Conservation (phyloP, 495 filamentous ascomycete genomes). For the Penicillium goetzii region DNA sequence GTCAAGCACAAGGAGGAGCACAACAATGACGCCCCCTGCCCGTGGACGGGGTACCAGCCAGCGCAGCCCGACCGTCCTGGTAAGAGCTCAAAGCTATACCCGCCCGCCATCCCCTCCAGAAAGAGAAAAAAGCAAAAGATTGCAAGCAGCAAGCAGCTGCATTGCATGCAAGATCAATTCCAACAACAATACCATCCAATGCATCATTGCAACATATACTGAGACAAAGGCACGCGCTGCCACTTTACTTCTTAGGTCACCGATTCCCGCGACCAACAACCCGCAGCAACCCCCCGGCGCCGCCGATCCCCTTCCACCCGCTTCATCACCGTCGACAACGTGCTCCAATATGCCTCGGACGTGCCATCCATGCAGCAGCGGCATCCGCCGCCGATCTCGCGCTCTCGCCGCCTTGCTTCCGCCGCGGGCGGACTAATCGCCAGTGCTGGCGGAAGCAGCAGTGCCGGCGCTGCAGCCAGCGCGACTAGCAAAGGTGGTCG, state of each 20-base stretch:
- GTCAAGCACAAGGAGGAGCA: neutral
- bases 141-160: slow-evolving; percentile 17
- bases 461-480: slow-evolving; percentile 22
- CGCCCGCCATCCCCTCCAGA: neutral
- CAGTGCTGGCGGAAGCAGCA: slow-evolving; percentile 22
- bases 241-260: slow-evolving; percentile 51
- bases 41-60: slow-evolving; percentile 49
- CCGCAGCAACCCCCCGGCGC: slow-evolving; percentile 37
- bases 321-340: slow-evolving; percentile 93
- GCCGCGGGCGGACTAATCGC: slow-evolving; percentile 42
- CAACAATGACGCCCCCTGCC: slow-evolving; percentile 40
- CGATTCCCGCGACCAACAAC: slow-evolving; percentile 59
- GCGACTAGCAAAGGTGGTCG: slow-evolving; percentile 39
- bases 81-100: slow-evolving; percentile 31
- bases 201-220: slow-evolving; percentile 11
- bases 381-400: slow-evolving; percentile 62
- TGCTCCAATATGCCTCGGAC: slow-evolving; percentile 91
- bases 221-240: slow-evolving; percentile 12
- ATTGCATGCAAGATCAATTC: slow-evolving; percentile 5
- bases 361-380: slow-evolving; percentile 94
- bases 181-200: neutral
- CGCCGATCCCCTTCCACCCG: slow-evolving; percentile 62
- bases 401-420: slow-evolving; percentile 52
- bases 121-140: neutral
- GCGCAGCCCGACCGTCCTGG: slow-evolving; percentile 59